phyloP scores from a whole-genome alignment of 805 yeast species.

The Pichia nakasei region DNA sequence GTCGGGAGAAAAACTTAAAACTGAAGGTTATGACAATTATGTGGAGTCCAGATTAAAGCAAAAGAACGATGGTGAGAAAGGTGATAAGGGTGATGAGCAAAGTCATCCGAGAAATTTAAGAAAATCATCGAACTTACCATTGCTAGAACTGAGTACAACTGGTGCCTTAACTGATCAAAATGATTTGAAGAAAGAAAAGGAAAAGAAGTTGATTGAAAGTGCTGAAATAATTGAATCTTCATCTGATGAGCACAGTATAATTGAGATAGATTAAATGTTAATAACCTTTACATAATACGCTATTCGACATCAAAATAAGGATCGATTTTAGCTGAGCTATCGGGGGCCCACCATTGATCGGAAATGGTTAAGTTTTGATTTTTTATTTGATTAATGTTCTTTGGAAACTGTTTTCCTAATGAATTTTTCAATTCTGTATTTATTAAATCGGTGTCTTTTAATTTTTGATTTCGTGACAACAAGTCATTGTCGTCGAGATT shows the following conservation, averaged over 20 bases:
- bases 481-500: constrained; percentile 17
- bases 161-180: constrained; percentile 9
- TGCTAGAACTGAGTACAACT: constrained; percentile 11
- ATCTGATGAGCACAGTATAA: constrained; percentile 1
- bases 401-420: constrained; percentile 20
- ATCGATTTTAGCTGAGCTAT: constrained; percentile 28
- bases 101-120: neutral
- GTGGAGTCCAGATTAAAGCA: no score
- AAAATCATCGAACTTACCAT: neutral
- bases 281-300: neutral
- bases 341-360: constrained; percentile 29
- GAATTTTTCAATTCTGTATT: constrained; percentile 24
- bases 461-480: constrained; percentile 21
- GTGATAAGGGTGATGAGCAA: neutral
- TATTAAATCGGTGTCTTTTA: constrained; percentile 22
- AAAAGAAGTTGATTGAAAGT: neutral
- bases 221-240: constrained; percentile 4
- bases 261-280: constrained; percentile 8
- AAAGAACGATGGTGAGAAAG: no score
- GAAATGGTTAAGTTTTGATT: constrained; percentile 19
- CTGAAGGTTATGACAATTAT: no score
- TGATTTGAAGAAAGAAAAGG: constrained; percentile 2
- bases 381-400: constrained; percentile 21
- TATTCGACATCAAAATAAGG: constrained; percentile 17
- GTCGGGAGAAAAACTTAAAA: no score